These are phyloP conservation scores for Verticillium nubilum DNA, from an alignment of 2,329 filamentous ascomycete species.

Conservation along the genomic window DNA sequence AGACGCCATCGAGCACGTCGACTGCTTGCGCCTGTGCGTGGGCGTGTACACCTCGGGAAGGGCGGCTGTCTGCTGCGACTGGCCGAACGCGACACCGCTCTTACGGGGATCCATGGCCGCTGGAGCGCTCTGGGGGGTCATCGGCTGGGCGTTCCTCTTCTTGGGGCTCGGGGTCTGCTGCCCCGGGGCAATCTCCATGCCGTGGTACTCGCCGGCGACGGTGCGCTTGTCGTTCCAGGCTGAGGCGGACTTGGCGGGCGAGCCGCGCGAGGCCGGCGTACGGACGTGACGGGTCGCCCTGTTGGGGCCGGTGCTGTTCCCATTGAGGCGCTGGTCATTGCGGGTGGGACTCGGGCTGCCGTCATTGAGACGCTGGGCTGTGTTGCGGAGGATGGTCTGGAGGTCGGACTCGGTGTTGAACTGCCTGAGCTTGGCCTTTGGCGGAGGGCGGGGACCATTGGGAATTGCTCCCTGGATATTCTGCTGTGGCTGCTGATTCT, in stretches of 20 bases:
- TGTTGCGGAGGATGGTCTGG: constrained; percentile 45
- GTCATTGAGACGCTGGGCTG: constrained; percentile 43
- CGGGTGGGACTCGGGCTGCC: constrained; percentile 19
- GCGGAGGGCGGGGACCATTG: constrained; percentile 14
- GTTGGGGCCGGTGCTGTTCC: constrained; percentile 9
- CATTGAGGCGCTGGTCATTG: background rate
- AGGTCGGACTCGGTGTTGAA: constrained; percentile 41
- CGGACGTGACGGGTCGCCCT: constrained; percentile 22
- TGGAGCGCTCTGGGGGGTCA: background rate
- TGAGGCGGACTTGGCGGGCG: constrained; percentile 4
- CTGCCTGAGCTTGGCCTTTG: constrained; percentile 16
- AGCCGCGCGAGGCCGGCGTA: constrained; percentile 16
- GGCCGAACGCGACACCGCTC: background rate
- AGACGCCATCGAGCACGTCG: constrained; percentile 6
- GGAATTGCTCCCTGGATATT: background rate
- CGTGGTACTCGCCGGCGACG: background rate
- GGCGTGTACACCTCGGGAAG: background rate
- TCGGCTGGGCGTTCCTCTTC: background rate
- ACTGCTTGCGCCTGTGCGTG: constrained; percentile 3
- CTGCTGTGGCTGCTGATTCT: background rate
- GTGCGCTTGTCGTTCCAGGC: background rate
- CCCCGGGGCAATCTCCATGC: background rate
- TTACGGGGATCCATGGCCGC: background rate
- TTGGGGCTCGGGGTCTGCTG: constrained; percentile 2
- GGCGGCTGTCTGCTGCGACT: background rate